Evolutionary conservation across 139 green algal genomes (phyloP), one percentile per base, ranked within the genome.

Genomic region (Chlorella ohadii): DNA sequence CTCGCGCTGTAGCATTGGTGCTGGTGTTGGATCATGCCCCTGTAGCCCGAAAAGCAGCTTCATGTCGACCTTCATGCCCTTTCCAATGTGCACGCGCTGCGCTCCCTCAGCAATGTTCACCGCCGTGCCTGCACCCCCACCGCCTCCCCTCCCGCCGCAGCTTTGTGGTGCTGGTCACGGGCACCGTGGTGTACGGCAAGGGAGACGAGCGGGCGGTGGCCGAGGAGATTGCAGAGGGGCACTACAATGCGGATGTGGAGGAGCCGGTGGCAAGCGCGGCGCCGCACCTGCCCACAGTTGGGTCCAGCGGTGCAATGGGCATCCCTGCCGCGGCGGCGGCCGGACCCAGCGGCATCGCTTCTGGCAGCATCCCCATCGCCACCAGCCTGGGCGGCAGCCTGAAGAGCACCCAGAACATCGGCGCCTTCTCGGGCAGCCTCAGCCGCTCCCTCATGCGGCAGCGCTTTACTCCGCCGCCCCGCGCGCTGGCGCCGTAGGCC

Each of bases 161-260:
- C 5, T 95, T 95, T 88, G 79, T 76, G 16, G 85, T 96, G 59
- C 88, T 96, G 78, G 93, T 94, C 36, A n/a, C 64, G 31, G 93
- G 93, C n/a, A 94, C 92, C 0, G 51, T 95, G 11, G 41, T 94
- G 4, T 96, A 96, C 56, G 84, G 91, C 56, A 89, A 84, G 65
- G 93, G 93, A 31, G 87, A 94, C 77, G 91, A 90, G 34, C 31
- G 44, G 64, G 78, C 78, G 34, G 19, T 86, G 61, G 79, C 78
- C 3, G 65, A 75, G 65, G 72, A 88, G 81, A 78, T 85, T 39
- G 81, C 59, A 3, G 65, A 67, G 64, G 81, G 47, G 2, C 28
- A 66, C n/a, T 47, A 77, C 33, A n/a, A 64, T 27, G 78, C 77
- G 0, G 72, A 77, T 11, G 27, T 56, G 39, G 70, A 59, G 70